Conservation (phyloP, 352 stramenopile genomes). For the Phytophthora palmivora region DNA sequence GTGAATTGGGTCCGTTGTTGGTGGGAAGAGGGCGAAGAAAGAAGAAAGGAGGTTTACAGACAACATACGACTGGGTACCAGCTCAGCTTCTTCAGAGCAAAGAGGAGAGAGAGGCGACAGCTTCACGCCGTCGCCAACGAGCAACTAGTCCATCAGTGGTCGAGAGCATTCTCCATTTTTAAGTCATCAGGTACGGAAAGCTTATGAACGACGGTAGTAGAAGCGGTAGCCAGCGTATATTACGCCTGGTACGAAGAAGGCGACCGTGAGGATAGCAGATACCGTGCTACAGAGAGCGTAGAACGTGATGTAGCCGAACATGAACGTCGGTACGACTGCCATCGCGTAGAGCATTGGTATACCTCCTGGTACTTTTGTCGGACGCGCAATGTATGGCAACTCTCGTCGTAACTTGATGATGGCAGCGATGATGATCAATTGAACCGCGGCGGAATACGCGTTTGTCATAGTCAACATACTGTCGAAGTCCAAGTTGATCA, state of each 20-base stretch:
- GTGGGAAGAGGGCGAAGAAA: constrained; percentile 21
- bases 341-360: constrained; percentile 41
- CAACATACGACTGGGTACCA: constrained; percentile 68
- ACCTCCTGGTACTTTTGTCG: constrained; percentile 61
- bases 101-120: constrained; percentile 24
- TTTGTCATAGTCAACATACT: constrained; percentile 90
- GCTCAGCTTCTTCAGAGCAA: constrained; percentile 48
- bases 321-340: constrained; percentile 42
- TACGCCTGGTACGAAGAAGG: constrained; percentile 51
- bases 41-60: constrained; percentile 38
- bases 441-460: constrained; percentile 84
- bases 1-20: constrained; percentile 24
- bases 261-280: constrained; percentile 41
- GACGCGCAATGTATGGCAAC: constrained; percentile 73
- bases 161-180: constrained; percentile 20
- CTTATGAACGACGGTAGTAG: constrained; percentile 30
- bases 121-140: constrained; percentile 19
- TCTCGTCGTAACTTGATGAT: constrained; percentile 88
- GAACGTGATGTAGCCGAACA: constrained; percentile 65
- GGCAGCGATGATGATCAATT: constrained; percentile 91
- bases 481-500: constrained; percentile 70
- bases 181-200: neutral
- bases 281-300: constrained; percentile 40
- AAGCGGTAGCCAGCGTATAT: constrained; percentile 35
- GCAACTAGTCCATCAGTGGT: constrained; percentile 18